These are phyloP conservation scores for Saccharomyces hybrid DNA, from an alignment of 1,139 yeast species.

Conservation along the genomic window DNA sequence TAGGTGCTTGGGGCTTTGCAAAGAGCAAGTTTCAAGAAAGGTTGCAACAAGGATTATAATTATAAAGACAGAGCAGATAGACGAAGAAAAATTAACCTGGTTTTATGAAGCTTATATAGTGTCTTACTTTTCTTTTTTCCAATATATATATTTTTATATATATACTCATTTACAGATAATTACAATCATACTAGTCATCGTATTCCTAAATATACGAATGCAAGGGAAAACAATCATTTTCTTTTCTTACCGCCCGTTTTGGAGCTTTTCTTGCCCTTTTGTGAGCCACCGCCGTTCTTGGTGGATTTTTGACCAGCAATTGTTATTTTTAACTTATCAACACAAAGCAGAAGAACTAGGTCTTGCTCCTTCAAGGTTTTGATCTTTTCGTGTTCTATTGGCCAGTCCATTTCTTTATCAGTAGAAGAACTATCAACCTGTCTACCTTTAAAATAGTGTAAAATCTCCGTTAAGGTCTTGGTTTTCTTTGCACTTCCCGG, in stretches of 20 bases:
- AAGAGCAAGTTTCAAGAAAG: conserved; percentile 79
- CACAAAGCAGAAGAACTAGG: conserved; percentile 44
- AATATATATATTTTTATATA: background rate
- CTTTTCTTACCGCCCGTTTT: background rate
- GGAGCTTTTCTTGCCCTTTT: conserved; percentile 1
- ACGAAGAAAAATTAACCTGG: background rate
- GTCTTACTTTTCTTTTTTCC: background rate
- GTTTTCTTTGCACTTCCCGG: conserved; percentile 90
- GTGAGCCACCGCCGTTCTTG: background rate
- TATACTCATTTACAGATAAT: background rate
- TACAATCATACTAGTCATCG: background rate
- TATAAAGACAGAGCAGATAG: background rate
- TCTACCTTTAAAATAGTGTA: conserved; percentile 51
- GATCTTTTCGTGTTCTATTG: conserved; percentile 52
- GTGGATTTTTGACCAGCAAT: conserved; percentile 32
- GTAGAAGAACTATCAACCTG: conserved; percentile 43
- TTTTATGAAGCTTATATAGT: background rate
- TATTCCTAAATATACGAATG: too few relatives aligned
- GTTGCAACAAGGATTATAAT: conserved; percentile 54
- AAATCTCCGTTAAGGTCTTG: conserved; percentile 64
- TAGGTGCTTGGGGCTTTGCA: conserved; percentile 86
- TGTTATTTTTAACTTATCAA: conserved; percentile 40
- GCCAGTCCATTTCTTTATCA: conserved; percentile 64
- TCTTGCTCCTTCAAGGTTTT: conserved; percentile 51
- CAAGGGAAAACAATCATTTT: background rate